These are phyloP conservation scores for Sphaerobolus stellatus DNA, from an alignment of 1,284 basidiomycete genomes.

Conservation along the genomic window DNA sequence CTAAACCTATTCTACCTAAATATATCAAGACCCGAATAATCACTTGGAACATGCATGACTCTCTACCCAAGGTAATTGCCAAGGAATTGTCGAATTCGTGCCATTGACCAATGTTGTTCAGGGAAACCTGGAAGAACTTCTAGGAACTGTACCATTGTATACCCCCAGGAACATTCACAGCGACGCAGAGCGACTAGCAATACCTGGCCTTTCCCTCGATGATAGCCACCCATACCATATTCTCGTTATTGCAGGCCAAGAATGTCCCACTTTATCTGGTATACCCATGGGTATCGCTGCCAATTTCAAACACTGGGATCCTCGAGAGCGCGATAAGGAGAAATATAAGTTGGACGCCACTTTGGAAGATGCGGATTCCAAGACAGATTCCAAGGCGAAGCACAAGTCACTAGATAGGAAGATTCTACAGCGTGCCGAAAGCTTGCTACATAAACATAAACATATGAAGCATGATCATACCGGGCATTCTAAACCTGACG, in stretches of 20 bases:
- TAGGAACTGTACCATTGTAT: slow-evolving; percentile 64
- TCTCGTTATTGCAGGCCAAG: slow-evolving; percentile 79
- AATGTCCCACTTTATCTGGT: slow-evolving; percentile 75
- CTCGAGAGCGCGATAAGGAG: slow-evolving; percentile 37
- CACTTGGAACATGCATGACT: slow-evolving; percentile 79
- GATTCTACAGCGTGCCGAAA: not conserved
- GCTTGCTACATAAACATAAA: slow-evolving; percentile 9
- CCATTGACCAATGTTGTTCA: slow-evolving; percentile 25
- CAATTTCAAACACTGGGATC: slow-evolving; percentile 56
- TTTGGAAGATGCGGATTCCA: too few species aligned
- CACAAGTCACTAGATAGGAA: slow-evolving; percentile 27
- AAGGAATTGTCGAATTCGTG: slow-evolving; percentile 2
- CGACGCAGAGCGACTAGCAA: slow-evolving; percentile 24
- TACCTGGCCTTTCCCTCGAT: slow-evolving; percentile 54
- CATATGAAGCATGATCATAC: slow-evolving; percentile 37
- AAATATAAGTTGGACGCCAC: slow-evolving; percentile 30
- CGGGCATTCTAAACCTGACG: slow-evolving; percentile 31
- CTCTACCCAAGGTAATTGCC: slow-evolving; percentile 60
- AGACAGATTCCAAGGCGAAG: too few species aligned
- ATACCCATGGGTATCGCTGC: slow-evolving; percentile 76
- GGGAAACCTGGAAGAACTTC: slow-evolving; percentile 74
- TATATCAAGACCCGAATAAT: slow-evolving; percentile 51
- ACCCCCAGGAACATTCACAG: slow-evolving; percentile 29
- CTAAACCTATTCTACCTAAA: too few species aligned
- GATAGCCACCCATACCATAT: slow-evolving; percentile 76